phyloP scores from a whole-genome alignment of 2,329 filamentous ascomycete genomes.

The Paecilomyces sp. region DNA sequence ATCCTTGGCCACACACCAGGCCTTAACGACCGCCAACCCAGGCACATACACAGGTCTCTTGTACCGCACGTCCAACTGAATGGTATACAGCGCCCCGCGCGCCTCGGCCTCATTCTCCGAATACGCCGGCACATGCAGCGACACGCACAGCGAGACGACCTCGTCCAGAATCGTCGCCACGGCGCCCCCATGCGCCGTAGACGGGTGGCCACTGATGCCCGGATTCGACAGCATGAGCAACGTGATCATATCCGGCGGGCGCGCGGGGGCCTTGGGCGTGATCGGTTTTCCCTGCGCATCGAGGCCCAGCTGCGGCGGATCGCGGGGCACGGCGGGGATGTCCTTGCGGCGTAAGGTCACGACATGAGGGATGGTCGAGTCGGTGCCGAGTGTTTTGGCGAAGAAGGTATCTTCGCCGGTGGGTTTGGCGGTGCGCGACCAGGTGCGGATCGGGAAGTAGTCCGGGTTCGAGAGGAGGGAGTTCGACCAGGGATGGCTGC shows the following conservation, averaged over 20 bases:
- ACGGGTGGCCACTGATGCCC: conserved; percentile 33
- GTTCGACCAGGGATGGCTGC: conserved; percentile 18
- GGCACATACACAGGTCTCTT: conserved; percentile 28
- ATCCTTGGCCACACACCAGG: conserved; percentile 27
- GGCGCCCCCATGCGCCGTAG: conserved; percentile 34
- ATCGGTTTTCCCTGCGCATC: conserved; percentile 13
- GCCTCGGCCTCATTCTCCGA: conserved; percentile 11
- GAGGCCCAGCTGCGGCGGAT: conserved; percentile 17
- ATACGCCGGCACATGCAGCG: conserved; percentile 19
- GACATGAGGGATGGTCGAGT: conserved; percentile 33
- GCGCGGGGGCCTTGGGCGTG: conserved; percentile 13
- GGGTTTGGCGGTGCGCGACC: conserved; percentile 32
- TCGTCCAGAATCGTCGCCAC: conserved; percentile 37
- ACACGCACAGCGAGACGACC: conserved; percentile 34
- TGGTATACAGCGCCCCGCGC: conserved; percentile 28
- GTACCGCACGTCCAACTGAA: conserved; percentile 36
- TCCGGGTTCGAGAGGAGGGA: conserved; percentile 24
- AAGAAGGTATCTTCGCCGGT: conserved; percentile 39
- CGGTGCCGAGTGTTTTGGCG: conserved; percentile 29
- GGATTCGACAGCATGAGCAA: conserved; percentile 26
- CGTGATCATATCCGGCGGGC: conserved; percentile 30
- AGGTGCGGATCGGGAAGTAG: conserved; percentile 32
- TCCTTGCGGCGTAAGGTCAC: conserved; percentile 30
- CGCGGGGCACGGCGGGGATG: conserved; percentile 12
- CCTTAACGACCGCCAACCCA: conserved; percentile 27